phyloP scores from a whole-genome alignment of 768 basidiomycete genomes.

The Tylopilus sp. region DNA sequence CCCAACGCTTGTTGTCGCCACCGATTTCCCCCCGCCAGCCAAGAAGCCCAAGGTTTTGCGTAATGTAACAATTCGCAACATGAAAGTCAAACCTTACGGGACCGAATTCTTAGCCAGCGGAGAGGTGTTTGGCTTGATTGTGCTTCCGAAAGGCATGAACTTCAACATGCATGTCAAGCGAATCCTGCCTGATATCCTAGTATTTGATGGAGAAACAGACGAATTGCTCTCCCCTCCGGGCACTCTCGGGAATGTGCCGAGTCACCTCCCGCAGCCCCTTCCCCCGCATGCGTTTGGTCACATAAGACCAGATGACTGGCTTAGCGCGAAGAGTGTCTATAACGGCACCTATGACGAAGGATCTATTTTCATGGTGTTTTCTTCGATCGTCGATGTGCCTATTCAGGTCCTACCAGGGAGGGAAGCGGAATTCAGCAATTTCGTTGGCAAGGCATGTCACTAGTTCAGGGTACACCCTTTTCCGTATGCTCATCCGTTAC shows the following conservation, averaged over 20 bases:
- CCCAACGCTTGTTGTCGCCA: conserved; percentile 43
- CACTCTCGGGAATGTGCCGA: conserved; percentile 34
- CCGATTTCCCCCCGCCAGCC: conserved; percentile 62
- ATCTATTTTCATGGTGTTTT: conserved; percentile 54
- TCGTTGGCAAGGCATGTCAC: conserved; percentile 66
- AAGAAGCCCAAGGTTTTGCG: conserved; percentile 64
- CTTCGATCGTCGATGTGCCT: conserved; percentile 70
- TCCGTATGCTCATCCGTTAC: background rate
- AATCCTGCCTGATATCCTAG: conserved; percentile 71
- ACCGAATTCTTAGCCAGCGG: conserved; percentile 63
- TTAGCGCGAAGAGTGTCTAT: conserved; percentile 44
- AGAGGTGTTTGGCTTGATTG: conserved; percentile 58
- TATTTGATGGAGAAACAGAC: conserved; percentile 71
- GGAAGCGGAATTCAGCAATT: conserved; percentile 69
- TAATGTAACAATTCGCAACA: conserved; percentile 70
- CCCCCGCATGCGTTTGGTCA: conserved; percentile 74
- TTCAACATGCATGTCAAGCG: conserved; percentile 58
- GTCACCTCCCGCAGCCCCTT: conserved; percentile 59
- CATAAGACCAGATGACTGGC: conserved; percentile 69
- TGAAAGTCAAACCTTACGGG: conserved; percentile 59
- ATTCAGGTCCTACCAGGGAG: conserved; percentile 76
- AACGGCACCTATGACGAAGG: conserved; percentile 47
- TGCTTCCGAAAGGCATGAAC: conserved; percentile 68
- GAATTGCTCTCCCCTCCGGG: conserved; percentile 14
- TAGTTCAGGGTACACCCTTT: background rate